phyloP scores from a whole-genome alignment of 495 filamentous ascomycete species.

The Aspergillus indologenus region DNA sequence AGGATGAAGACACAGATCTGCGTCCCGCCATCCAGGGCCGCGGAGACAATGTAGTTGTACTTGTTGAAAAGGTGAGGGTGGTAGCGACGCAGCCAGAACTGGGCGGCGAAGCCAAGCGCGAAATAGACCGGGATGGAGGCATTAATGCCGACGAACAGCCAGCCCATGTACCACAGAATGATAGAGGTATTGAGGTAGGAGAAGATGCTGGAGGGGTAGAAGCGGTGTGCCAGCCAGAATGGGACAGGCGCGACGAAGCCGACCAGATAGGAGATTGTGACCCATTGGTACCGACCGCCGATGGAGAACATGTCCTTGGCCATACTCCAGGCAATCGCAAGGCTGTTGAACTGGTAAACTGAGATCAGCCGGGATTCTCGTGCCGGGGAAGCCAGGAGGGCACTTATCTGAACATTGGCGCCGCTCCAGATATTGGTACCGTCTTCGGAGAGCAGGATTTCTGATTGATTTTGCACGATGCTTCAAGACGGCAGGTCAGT shows the following conservation, averaged over 20 bases:
- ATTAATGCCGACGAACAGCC: constrained; percentile 4
- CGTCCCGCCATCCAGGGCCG: not conserved
- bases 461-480: not conserved
- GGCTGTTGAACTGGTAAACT: not conserved
- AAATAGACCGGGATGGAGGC: constrained; percentile 1
- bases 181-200: constrained; percentile 7
- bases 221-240: constrained; percentile 1
- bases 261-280: constrained; percentile 3
- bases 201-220: constrained; percentile 1
- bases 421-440: constrained; percentile 4
- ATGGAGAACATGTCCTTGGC: constrained; percentile 7
- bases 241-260: constrained; percentile 4
- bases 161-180: constrained; percentile 5
- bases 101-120: not conserved
- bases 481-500: not conserved
- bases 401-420: constrained; percentile 3
- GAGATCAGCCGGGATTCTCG: not conserved
- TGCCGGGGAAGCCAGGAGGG: not conserved
- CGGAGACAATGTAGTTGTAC: constrained; percentile 1
- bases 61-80: constrained; percentile 3
- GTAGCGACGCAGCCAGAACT: constrained; percentile 6
- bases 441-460: not conserved
- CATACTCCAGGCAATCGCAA: constrained; percentile 3
- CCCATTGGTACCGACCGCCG: constrained; percentile 4
- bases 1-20: constrained; percentile 4